Conservation (phyloP, 225 moss, liverwort and hornwort species). For the Sphagnum contortum region DNA sequence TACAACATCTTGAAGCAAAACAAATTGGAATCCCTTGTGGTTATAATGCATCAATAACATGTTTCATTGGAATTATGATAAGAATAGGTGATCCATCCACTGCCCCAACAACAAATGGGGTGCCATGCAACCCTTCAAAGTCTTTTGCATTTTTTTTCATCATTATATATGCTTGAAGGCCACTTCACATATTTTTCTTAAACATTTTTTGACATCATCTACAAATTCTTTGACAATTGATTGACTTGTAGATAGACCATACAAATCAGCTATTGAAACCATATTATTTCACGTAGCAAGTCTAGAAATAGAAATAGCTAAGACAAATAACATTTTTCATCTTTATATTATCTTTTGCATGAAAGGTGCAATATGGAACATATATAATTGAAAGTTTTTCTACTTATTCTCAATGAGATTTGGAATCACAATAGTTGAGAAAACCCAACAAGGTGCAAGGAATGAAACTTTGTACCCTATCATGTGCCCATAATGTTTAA, state of each 20-base stretch:
- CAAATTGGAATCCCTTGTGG: background rate
- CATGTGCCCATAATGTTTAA: no score
- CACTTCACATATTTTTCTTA: background rate
- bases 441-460: no score
- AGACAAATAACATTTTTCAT: background rate
- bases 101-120: conserved; percentile 2
- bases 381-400: conserved; percentile 1
- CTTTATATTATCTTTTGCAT: background rate
- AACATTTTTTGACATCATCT: background rate
- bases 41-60: background rate
- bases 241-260: background rate
- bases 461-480: no score
- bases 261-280: background rate
- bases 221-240: background rate
- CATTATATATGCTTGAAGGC: background rate
- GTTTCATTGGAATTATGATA: background rate
- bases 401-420: background rate
- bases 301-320: background rate
- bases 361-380: background rate
- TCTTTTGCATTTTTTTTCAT: background rate
- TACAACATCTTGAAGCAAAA: background rate
- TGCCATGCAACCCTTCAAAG: background rate
- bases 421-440: no score
- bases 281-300: background rate
- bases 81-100: conserved; percentile 3